Conservation (phyloP, 192 early-diverging fungal genomes). For the Coemansia brasiliensis region DNA sequence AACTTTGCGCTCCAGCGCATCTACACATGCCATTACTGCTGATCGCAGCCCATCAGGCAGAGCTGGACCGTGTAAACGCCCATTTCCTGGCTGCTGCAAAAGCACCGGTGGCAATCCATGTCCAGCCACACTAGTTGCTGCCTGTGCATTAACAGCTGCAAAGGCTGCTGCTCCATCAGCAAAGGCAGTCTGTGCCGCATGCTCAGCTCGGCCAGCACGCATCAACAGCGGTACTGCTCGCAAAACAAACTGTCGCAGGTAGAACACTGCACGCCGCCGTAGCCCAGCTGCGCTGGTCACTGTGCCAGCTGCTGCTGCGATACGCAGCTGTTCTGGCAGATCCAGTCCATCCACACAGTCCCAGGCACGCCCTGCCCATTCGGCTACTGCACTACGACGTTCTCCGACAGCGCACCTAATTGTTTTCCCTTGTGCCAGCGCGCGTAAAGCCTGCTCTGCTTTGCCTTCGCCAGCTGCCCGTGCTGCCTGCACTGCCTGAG, state of each 20-base stretch:
- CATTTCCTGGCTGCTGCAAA: neutral
- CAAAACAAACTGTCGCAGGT: conserved; percentile 49
- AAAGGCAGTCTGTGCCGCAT: conserved; percentile 33
- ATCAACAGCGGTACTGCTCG: conserved; percentile 37
- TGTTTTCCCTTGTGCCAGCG: conserved; percentile 11
- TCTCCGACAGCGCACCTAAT: conserved; percentile 7
- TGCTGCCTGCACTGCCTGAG: conserved; percentile 35
- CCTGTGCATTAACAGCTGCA: conserved; percentile 28
- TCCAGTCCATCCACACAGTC: conserved; percentile 8
- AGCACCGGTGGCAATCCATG: neutral
- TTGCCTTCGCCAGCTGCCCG: conserved; percentile 29
- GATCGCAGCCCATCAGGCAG: neutral
- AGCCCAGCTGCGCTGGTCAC: conserved; percentile 32
- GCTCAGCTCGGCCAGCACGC: conserved; percentile 28
- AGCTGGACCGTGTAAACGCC: neutral
- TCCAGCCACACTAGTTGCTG: conserved; percentile 25
- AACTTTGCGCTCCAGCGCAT: conserved; percentile 19
- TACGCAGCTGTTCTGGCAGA: conserved; percentile 39
- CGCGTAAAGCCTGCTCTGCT: conserved; percentile 22
- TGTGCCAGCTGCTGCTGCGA: conserved; percentile 27
- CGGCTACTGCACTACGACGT: conserved; percentile 22
- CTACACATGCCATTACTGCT: conserved; percentile 31
- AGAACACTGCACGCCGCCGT: conserved; percentile 38
- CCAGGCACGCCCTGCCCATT: conserved; percentile 46
- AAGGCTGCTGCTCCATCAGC: conserved; percentile 44